Percentiles rank a stretch among this genome's conserved stretches.
phyloP scores from a whole-genome alignment of 192 early-diverging fungal species.

The Entomortierella lignicola region DNA sequence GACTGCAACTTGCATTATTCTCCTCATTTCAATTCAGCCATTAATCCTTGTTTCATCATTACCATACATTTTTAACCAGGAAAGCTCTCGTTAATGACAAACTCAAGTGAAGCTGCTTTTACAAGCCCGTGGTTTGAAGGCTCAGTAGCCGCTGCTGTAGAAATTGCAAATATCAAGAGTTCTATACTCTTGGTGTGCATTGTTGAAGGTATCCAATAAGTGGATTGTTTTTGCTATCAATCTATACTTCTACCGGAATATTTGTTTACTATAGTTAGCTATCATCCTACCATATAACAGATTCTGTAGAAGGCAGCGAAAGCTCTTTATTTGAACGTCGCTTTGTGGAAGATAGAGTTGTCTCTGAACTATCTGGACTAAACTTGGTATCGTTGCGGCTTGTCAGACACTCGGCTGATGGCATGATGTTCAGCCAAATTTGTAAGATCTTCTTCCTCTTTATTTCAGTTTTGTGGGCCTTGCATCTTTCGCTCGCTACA shows the following conservation, averaged over 20 bases:
- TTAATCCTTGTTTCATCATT: too few relatives aligned
- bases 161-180: constrained; percentile 17
- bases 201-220: constrained; percentile 19
- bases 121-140: constrained; percentile 25
- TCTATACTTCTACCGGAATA: neutral
- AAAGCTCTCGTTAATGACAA: neutral
- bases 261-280: neutral
- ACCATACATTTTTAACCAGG: too few relatives aligned
- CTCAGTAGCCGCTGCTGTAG: constrained; percentile 35
- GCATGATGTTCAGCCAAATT: constrained; percentile 49
- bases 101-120: neutral
- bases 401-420: constrained; percentile 35
- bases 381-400: constrained; percentile 26
- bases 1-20: too few relatives aligned
- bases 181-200: constrained; percentile 40
- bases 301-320: constrained; percentile 13
- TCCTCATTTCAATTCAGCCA: too few relatives aligned
- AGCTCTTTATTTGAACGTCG: constrained; percentile 35
- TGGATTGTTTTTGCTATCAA: neutral
- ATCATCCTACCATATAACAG: neutral
- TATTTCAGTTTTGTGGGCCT: neutral
- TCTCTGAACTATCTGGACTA: constrained; percentile 3
- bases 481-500: neutral
- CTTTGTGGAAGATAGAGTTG: constrained; percentile 13
- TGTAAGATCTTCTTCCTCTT: constrained; percentile 21